phyloP scores from a whole-genome alignment of 306 rosid species.

The Ochetophila trinervis region DNA sequence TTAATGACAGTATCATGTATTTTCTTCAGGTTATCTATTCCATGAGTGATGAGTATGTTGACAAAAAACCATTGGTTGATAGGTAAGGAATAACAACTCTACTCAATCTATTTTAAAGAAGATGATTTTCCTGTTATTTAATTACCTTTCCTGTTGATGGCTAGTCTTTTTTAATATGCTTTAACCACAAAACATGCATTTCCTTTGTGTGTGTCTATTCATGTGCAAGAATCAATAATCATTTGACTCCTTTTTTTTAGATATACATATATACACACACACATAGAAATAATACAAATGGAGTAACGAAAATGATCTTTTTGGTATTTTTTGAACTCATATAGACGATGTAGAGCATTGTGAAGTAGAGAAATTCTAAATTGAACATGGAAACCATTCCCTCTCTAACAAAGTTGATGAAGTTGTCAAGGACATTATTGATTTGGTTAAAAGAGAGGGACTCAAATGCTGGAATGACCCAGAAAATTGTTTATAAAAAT shows the following conservation, averaged over 20 bases:
- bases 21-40: conserved; percentile 77
- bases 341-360: conserved; percentile 87
- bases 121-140: neutral
- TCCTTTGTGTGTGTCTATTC: neutral
- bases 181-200: neutral
- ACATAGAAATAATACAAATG: neutral
- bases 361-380: conserved; percentile 89
- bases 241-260: neutral
- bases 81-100: conserved; percentile 50
- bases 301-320: conserved; percentile 8
- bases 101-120: neutral
- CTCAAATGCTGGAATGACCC: conserved; percentile 99
- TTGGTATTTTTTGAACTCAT: conserved; percentile 20
- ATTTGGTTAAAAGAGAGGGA: conserved; percentile 81
- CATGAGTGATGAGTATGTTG: conserved; percentile 93
- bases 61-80: conserved; percentile 77
- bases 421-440: conserved; percentile 74
- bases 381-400: conserved; percentile 88
- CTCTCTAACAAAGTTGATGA: conserved; percentile 89
- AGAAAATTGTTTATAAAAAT: too few species aligned
- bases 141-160: neutral
- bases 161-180: neutral
- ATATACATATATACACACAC: neutral
- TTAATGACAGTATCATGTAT: neutral
- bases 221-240: neutral